Evolutionary conservation across 2,329 filamentous ascomycete genomes (phyloP).

Genomic region (Aspergillus viridinutans): DNA sequence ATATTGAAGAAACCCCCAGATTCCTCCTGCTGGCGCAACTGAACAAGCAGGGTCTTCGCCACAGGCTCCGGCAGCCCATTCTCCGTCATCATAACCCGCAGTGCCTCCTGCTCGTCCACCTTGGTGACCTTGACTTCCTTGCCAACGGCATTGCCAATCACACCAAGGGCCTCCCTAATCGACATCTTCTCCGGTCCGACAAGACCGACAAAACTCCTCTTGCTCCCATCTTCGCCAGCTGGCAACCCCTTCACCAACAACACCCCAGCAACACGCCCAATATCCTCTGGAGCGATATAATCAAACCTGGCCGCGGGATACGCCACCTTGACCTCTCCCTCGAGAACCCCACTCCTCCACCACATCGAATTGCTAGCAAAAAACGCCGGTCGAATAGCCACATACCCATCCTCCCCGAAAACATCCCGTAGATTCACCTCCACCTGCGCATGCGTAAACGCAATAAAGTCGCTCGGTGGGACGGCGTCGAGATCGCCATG

Average conservation of each 20-base stretch:
- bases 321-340: constrained; percentile 30
- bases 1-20: background rate
- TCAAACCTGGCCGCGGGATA: constrained; percentile 33
- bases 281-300: constrained; percentile 42
- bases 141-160: constrained; percentile 29
- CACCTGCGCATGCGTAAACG: constrained; percentile 42
- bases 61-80: constrained; percentile 13
- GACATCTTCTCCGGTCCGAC: constrained; percentile 36
- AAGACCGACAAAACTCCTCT: constrained; percentile 30
- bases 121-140: constrained; percentile 27
- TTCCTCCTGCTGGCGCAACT: background rate
- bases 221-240: background rate
- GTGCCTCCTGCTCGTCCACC: constrained; percentile 20
- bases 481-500: constrained; percentile 24
- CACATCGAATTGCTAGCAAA: constrained; percentile 44
- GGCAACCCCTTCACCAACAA: constrained; percentile 32
- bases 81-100: constrained; percentile 8
- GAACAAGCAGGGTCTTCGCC: constrained; percentile 8
- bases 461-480: constrained; percentile 29
- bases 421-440: constrained; percentile 43
- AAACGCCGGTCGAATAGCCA: constrained; percentile 40
- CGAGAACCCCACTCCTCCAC: constrained; percentile 24
- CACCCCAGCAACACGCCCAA: constrained; percentile 42
- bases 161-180: constrained; percentile 23
- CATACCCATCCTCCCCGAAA: constrained; percentile 36